These are phyloP conservation scores for Fusarium ramigenum DNA, from an alignment of 2,329 filamentous ascomycete genomes.

Conservation along the genomic window DNA sequence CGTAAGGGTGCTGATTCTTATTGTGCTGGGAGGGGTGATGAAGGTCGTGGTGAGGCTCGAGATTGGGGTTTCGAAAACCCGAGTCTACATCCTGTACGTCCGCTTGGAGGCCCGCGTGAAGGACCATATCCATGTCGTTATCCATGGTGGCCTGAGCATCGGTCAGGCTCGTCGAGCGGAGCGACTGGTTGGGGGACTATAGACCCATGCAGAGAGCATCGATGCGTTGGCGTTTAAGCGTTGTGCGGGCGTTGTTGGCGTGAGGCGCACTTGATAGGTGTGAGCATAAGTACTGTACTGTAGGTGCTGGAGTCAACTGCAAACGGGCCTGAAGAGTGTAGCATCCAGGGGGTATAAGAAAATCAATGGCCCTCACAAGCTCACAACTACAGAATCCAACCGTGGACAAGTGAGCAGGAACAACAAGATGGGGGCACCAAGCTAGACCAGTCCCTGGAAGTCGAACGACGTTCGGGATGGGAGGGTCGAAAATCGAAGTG, in stretches of 20 bases:
- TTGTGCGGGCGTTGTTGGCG: constrained; percentile 47
- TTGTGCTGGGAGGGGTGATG: constrained; percentile 45
- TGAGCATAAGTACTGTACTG: constrained; percentile 30
- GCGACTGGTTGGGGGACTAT: constrained; percentile 53
- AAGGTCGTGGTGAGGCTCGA: constrained; percentile 38
- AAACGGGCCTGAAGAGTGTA: constrained; percentile 16
- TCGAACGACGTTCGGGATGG: constrained; percentile 30
- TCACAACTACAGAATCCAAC: constrained; percentile 31
- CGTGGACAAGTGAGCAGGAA: constrained; percentile 29
- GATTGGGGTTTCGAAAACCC: constrained; percentile 32
- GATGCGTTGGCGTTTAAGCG: constrained; percentile 55
- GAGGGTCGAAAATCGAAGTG: constrained; percentile 32
- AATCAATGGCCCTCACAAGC: constrained; percentile 31
- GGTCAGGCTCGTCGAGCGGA: constrained; percentile 54
- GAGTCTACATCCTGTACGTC: constrained; percentile 41
- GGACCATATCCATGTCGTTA: constrained; percentile 49
- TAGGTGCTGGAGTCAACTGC: constrained; percentile 20
- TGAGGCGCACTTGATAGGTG: constrained; percentile 38
- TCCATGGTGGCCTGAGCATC: constrained; percentile 61
- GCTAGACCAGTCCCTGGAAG: constrained; percentile 22
- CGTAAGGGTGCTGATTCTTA: constrained; percentile 42
- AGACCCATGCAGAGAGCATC: constrained; percentile 58
- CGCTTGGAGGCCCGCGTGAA: constrained; percentile 44
- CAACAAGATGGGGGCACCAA: constrained; percentile 29
- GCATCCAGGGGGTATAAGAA: constrained; percentile 30